Conservation (phyloP, 257 asterid species). For the Lithospermum erythrorhizon region DNA sequence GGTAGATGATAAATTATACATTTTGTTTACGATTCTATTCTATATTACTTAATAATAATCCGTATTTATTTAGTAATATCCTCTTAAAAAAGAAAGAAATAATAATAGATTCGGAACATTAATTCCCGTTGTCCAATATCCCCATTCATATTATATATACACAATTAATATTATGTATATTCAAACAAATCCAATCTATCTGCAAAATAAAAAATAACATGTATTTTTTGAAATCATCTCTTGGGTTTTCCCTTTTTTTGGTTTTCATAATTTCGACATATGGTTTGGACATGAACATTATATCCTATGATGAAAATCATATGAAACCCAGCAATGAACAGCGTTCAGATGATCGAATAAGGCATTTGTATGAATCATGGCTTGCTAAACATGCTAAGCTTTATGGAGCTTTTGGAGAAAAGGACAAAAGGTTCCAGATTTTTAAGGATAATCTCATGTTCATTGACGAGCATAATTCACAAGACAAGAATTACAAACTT, state of each 20-base stretch:
- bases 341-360: slow-evolving; percentile 21
- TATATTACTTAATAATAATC: too few species aligned
- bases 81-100: too few species aligned
- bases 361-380: slow-evolving; percentile 64
- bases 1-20: too few species aligned
- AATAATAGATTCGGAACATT: too few species aligned
- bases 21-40: too few species aligned
- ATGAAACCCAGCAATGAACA: neutral
- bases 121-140: too few species aligned
- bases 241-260: neutral
- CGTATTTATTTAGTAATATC: too few species aligned
- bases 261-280: slow-evolving; percentile 12
- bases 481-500: slow-evolving; percentile 34
- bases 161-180: too few species aligned
- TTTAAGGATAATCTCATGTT: slow-evolving; percentile 61
- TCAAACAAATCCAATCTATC: too few species aligned
- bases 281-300: slow-evolving; percentile 68
- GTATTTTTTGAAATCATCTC: neutral
- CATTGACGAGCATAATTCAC: slow-evolving; percentile 43
- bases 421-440: slow-evolving; percentile 50
- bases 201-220: too few species aligned
- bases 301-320: slow-evolving; percentile 38
- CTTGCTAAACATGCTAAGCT: slow-evolving; percentile 51
- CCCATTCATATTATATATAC: too few species aligned
- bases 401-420: slow-evolving; percentile 57